phyloP scores from a whole-genome alignment of 2,329 filamentous ascomycete species.

The Epichloe sibirici region DNA sequence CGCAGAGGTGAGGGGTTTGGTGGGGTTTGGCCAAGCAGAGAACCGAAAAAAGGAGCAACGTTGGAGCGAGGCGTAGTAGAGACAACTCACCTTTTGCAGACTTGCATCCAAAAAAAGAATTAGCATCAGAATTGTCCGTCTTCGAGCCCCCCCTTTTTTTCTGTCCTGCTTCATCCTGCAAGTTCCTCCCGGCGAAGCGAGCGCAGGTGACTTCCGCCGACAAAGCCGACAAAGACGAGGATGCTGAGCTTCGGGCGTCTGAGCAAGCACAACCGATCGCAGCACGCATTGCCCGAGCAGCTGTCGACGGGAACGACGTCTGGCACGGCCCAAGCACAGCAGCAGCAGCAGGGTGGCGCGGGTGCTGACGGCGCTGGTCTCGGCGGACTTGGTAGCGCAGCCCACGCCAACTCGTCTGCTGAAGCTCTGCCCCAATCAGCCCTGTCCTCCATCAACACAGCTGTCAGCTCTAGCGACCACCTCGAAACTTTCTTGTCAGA shows the following conservation, averaged over 20 bases:
- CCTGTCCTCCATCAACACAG: conserved; percentile 29
- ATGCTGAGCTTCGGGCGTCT: conserved; percentile 44
- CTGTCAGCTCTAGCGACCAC: conserved; percentile 32
- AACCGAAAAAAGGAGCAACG: conserved; percentile 4
- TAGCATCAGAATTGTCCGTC: conserved; percentile 4
- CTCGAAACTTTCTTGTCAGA: conserved; percentile 25
- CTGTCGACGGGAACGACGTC: conserved; percentile 21
- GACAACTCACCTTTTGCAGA: conserved; percentile 8
- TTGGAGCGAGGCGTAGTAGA: conserved; percentile 2
- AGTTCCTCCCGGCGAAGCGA: not conserved
- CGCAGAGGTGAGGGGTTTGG: no score
- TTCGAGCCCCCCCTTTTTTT: not conserved
- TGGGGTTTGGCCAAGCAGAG: conserved; percentile 2
- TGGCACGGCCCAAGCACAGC: conserved; percentile 9
- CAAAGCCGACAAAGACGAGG: conserved; percentile 10
- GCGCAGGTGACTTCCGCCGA: not conserved
- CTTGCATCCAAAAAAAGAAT: conserved; percentile 1
- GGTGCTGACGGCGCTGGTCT: not conserved
- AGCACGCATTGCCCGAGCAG: conserved; percentile 40
- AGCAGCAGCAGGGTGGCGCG: not conserved
- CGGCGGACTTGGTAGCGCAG: conserved; percentile 4
- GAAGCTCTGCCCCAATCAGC: conserved; percentile 30
- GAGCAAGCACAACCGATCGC: conserved; percentile 44
- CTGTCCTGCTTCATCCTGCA: not conserved
- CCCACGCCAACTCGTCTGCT: conserved; percentile 18